These are phyloP conservation scores for Boletus mariae DNA, from an alignment of 1,284 basidiomycete genomes.

Conservation along the genomic window DNA sequence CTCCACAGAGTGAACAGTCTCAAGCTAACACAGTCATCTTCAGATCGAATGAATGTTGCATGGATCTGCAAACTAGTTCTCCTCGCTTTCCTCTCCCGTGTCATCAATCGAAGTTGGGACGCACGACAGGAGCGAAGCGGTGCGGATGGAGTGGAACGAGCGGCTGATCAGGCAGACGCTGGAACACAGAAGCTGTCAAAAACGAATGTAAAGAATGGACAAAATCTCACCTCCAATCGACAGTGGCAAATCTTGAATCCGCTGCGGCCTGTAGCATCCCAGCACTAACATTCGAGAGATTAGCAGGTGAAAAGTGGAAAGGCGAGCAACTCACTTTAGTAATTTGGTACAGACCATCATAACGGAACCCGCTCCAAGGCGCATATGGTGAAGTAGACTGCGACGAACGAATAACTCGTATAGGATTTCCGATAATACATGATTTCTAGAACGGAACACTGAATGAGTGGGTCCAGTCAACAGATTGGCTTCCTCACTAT, in stretches of 20 bases:
- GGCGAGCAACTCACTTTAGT: conserved; percentile 6
- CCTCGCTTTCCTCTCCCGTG: no score
- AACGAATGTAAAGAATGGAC: background rate
- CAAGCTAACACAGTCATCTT: no score
- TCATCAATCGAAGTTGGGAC: no score
- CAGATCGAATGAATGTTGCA: no score
- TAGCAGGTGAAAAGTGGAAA: background rate
- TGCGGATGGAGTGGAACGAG: no score
- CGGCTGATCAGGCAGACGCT: conserved; percentile 23
- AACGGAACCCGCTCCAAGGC: conserved; percentile 22
- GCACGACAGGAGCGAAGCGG: no score
- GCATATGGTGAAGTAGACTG: conserved; percentile 22
- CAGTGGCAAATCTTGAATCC: conserved; percentile 23
- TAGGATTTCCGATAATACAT: background rate
- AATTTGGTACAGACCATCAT: conserved; percentile 28
- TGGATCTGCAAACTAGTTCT: no score
- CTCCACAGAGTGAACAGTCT: no score
- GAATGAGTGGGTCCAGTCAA: background rate
- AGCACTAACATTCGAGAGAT: conserved; percentile 13
- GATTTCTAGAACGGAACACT: conserved; percentile 7
- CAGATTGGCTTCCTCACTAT: conserved; percentile 12
- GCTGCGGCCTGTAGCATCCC: conserved; percentile 14
- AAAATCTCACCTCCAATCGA: conserved; percentile 23
- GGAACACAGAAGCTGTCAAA: background rate
- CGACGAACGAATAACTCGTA: conserved; percentile 27